Percentiles rank a stretch among this genome's conserved stretches.
Conservation (phyloP, 2,329 filamentous ascomycete genomes). For the Shiraia sp. region DNA sequence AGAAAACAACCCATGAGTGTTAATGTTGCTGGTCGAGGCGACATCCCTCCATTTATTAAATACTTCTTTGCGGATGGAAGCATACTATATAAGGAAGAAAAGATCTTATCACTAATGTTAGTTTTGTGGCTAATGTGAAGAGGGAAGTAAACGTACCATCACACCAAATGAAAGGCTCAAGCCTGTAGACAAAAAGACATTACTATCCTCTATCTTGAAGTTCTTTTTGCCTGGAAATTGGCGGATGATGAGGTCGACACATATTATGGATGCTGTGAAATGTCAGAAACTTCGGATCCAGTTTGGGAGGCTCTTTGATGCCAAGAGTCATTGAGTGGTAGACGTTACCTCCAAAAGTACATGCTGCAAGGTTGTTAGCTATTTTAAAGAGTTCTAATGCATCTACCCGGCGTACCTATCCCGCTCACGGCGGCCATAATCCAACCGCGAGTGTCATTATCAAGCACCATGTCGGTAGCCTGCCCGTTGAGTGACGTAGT, state of each 20-base stretch:
- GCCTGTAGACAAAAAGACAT: conserved; percentile 82
- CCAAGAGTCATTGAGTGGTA: background rate
- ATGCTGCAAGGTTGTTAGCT: conserved; percentile 35
- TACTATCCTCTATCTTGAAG: conserved; percentile 89
- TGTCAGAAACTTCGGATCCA: conserved; percentile 11
- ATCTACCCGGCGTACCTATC: conserved; percentile 57
- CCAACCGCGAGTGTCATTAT: conserved; percentile 82
- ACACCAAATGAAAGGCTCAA: conserved; percentile 93
- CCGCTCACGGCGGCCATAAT: conserved; percentile 85
- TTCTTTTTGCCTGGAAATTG: conserved; percentile 71
- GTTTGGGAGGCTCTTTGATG: background rate
- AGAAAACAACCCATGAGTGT: conserved; percentile 71
- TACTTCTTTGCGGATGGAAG: conserved; percentile 83
- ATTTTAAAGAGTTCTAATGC: background rate
- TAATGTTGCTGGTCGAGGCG: conserved; percentile 68
- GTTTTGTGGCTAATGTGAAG: background rate
- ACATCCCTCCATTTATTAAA: conserved; percentile 69
- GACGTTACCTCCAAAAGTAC: conserved; percentile 44
- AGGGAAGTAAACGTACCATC: conserved; percentile 66
- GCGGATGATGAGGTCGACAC: conserved; percentile 77
- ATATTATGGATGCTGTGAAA: conserved; percentile 76
- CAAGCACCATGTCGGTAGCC: conserved; percentile 34
- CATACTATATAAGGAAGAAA: conserved; percentile 92
- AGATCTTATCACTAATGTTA: conserved; percentile 64
- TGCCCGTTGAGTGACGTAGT: conserved; percentile 28